These are phyloP conservation scores for Diaporthe humulicola DNA, from an alignment of 2,329 filamentous ascomycete species.

Conservation along the genomic window DNA sequence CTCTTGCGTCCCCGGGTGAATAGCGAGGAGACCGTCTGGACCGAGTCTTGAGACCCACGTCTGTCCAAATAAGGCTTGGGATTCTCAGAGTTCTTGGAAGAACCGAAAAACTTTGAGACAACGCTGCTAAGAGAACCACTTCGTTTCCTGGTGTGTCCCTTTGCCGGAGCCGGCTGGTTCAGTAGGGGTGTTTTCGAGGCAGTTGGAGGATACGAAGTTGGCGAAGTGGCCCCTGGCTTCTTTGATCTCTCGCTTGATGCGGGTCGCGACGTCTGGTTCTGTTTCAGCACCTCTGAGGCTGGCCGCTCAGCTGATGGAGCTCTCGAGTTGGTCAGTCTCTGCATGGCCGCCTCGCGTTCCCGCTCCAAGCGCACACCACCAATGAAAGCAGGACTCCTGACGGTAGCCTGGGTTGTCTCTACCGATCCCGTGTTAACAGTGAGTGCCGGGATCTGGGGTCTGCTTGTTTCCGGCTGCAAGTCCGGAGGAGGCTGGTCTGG, in stretches of 20 bases:
- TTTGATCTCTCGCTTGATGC: slow-evolving; percentile 26
- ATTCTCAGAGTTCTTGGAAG: slow-evolving; percentile 30
- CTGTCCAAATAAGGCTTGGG: slow-evolving; percentile 25
- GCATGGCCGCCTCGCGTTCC: slow-evolving; percentile 52
- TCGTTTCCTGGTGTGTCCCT: slow-evolving; percentile 31
- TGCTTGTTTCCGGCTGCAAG: background rate
- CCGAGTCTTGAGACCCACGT: slow-evolving; percentile 32
- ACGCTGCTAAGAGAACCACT: slow-evolving; percentile 32
- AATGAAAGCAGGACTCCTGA: slow-evolving; percentile 51
- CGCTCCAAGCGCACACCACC: slow-evolving; percentile 59
- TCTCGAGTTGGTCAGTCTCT: slow-evolving; percentile 35
- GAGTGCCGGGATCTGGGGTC: slow-evolving; percentile 1
- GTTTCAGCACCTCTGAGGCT: slow-evolving; percentile 19
- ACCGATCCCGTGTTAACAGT: slow-evolving; percentile 19
- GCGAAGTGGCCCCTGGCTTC: slow-evolving; percentile 34
- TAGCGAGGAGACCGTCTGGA: slow-evolving; percentile 33
- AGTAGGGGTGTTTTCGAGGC: slow-evolving; percentile 38
- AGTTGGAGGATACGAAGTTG: slow-evolving; percentile 38
- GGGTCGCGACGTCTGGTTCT: slow-evolving; percentile 7
- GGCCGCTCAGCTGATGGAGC: slow-evolving; percentile 34
- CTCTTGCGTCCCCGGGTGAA: slow-evolving; percentile 29
- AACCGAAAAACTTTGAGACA: slow-evolving; percentile 36
- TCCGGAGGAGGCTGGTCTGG: slow-evolving; percentile 43
- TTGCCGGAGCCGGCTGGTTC: slow-evolving; percentile 27
- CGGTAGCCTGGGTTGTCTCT: slow-evolving; percentile 22